Conservation (phyloP, 352 stramenopile species). For the Phytophthora syringae region DNA sequence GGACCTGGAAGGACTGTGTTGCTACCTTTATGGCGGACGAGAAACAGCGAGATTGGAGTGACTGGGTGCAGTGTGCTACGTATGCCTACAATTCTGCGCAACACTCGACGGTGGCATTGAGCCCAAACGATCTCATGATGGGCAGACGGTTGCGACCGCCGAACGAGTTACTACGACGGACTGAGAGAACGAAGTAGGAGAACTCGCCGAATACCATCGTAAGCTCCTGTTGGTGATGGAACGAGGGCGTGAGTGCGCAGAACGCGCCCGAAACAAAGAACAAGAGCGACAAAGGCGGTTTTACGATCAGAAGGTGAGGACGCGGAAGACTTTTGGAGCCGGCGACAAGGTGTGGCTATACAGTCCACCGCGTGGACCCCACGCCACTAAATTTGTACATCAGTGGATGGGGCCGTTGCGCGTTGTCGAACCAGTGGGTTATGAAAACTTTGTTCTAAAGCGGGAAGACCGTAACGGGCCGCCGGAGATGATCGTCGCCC, state of each 20-base stretch:
- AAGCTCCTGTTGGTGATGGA: not conserved
- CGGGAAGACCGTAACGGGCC: no score
- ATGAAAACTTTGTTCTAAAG: no score
- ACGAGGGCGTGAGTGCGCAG: not conserved
- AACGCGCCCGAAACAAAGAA: not conserved
- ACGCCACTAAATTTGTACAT: conserved; percentile 9
- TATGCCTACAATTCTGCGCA: no score
- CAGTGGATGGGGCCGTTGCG: not conserved
- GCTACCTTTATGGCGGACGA: no score
- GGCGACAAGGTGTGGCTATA: conserved; percentile 5
- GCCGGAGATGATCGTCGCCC: no score
- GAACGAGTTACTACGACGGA: not conserved
- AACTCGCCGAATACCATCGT: not conserved
- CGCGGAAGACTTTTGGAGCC: not conserved
- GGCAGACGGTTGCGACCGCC: not conserved
- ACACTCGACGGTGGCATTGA: not conserved
- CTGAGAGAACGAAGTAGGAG: not conserved
- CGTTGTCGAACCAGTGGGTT: no score
- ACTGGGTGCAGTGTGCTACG: no score
- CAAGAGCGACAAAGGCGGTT: not conserved
- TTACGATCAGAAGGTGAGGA: not conserved
- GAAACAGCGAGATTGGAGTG: no score
- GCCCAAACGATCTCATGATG: conserved; percentile 4
- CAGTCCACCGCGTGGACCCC: not conserved
- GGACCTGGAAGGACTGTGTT: no score